These are phyloP conservation scores for Dothidotthia symphoricarpi DNA, from an alignment of 2,329 filamentous ascomycete genomes.

Conservation along the genomic window DNA sequence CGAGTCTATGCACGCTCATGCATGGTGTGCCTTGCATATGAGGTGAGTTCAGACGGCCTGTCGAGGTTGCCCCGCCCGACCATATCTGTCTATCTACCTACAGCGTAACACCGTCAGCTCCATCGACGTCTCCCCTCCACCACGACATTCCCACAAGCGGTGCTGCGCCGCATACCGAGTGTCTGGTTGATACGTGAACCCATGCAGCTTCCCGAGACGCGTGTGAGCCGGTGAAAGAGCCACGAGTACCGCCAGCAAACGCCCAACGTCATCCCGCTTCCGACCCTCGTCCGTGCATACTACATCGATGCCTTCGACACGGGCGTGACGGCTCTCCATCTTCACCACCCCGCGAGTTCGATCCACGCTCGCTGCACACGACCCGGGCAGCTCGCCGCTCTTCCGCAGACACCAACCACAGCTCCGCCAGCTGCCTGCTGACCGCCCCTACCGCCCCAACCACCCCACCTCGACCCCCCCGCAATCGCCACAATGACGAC, in stretches of 20 bases:
- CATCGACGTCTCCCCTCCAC: too few species aligned
- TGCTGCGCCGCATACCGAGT: slow-evolving; percentile 4
- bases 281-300: too few species aligned
- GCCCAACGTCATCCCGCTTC: slow-evolving; percentile 33
- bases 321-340: not conserved
- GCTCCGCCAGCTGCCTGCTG: not conserved
- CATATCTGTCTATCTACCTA: too few species aligned
- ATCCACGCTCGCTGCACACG: too few species aligned
- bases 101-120: not conserved
- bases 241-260: slow-evolving; percentile 12
- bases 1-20: too few species aligned
- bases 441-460: not conserved
- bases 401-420: too few species aligned
- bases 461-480: slow-evolving; percentile 1
- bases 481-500: slow-evolving; percentile 30
- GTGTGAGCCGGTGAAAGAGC: slow-evolving; percentile 8
- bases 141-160: not conserved
- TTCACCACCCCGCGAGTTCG: not conserved
- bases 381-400: too few species aligned
- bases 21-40: too few species aligned
- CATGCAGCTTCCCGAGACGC: slow-evolving; percentile 14
- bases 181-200: slow-evolving; percentile 1
- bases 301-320: slow-evolving; percentile 10
- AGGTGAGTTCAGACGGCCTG: too few species aligned
- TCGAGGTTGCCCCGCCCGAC: too few species aligned